phyloP scores from a whole-genome alignment of 2,329 filamentous ascomycete genomes.

The Penicillium sp. region DNA sequence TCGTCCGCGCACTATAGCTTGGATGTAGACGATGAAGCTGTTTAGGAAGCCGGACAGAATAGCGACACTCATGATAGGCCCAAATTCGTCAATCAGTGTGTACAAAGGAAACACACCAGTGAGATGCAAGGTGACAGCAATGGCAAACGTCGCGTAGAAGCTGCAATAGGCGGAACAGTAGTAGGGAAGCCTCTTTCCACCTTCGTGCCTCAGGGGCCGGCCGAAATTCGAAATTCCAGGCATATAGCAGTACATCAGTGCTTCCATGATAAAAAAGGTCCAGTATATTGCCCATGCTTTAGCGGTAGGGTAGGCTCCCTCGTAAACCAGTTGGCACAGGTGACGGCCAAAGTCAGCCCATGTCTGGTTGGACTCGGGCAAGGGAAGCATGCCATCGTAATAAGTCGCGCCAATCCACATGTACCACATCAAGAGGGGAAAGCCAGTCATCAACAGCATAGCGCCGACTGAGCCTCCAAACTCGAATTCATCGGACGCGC shows the following conservation, averaged over 20 bases:
- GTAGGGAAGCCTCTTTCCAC: constrained; percentile 84
- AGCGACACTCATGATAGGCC: constrained; percentile 86
- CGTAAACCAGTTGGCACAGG: constrained; percentile 72
- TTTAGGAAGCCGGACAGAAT: constrained; percentile 88
- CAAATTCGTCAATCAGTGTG: constrained; percentile 91
- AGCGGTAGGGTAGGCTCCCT: constrained; percentile 77
- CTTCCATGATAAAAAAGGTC: constrained; percentile 85
- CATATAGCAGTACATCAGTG: constrained; percentile 77
- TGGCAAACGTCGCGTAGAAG: constrained; percentile 80
- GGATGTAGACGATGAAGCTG: constrained; percentile 80
- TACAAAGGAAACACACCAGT: constrained; percentile 84
- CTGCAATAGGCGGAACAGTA: constrained; percentile 88
- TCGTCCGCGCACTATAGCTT: constrained; percentile 77
- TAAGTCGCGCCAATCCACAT: constrained; percentile 97
- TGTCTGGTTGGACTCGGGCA: constrained; percentile 66
- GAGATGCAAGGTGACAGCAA: constrained; percentile 73
- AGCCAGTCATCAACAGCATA: constrained; percentile 80
- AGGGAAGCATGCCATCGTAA: constrained; percentile 81
- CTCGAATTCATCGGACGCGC: constrained; percentile 56
- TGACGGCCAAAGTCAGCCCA: constrained; percentile 71
- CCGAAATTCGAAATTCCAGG: constrained; percentile 87
- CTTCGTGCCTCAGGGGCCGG: constrained; percentile 80
- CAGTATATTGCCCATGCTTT: constrained; percentile 94
- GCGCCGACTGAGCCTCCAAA: constrained; percentile 86
- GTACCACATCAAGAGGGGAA: constrained; percentile 94